phyloP scores from a whole-genome alignment of 805 yeast species.

The Pichia kluyveri region DNA sequence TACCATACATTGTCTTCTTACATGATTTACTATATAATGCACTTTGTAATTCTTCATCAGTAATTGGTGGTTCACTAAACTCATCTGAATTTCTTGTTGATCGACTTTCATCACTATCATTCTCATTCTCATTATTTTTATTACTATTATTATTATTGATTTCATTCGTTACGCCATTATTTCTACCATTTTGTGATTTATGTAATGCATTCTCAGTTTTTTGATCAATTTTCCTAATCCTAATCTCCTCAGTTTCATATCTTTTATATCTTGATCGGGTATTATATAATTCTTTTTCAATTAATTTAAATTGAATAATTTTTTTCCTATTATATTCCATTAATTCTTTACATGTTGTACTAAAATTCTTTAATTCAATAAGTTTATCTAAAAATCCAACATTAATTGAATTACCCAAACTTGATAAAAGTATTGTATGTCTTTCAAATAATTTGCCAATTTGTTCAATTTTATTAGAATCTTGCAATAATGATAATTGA shows the following conservation, averaged over 20 bases:
- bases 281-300: constrained; percentile 20
- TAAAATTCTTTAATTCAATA: constrained; percentile 26
- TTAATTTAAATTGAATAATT: constrained; percentile 23
- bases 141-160: too few species aligned
- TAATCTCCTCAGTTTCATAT: constrained; percentile 23
- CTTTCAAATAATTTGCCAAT: constrained; percentile 83
- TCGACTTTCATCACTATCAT: too few species aligned
- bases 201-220: constrained; percentile 18
- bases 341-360: constrained; percentile 22
- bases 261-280: constrained; percentile 18
- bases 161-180: too few species aligned
- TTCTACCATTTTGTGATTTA: too few species aligned
- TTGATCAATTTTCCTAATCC: constrained; percentile 24
- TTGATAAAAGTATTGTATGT: constrained; percentile 43
- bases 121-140: constrained; percentile 4
- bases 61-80: constrained; percentile 18
- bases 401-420: constrained; percentile 25
- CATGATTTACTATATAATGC: constrained; percentile 20
- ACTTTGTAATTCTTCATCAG: constrained; percentile 26
- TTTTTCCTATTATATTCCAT: constrained; percentile 28
- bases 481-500: constrained; percentile 42
- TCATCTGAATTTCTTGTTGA: constrained; percentile 4
- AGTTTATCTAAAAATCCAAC: constrained; percentile 26
- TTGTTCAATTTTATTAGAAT: constrained; percentile 47
- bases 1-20: constrained; percentile 22